Percentiles rank a stretch among this genome's conserved stretches.
Evolutionary conservation across 1,284 basidiomycete species (phyloP).

Genomic region (Xerocomus nothofagi): DNA sequence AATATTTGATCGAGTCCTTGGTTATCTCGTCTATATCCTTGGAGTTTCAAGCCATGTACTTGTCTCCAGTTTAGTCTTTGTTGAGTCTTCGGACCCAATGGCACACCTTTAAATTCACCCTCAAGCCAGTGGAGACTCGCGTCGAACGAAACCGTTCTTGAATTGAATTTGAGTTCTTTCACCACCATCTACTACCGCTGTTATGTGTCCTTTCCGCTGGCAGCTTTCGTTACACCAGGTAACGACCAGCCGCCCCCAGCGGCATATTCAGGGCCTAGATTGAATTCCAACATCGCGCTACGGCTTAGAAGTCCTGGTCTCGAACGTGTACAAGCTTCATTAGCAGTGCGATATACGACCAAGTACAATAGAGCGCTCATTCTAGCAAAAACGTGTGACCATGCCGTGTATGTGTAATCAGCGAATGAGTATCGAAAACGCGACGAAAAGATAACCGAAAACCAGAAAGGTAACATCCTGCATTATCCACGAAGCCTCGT

Average conservation of each 20-base stretch:
- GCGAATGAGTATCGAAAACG: conserved; percentile 4
- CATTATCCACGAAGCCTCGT: conserved; percentile 32
- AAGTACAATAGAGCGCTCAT: conserved; percentile 26
- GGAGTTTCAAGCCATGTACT: conserved; percentile 2
- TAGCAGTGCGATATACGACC: conserved; percentile 20
- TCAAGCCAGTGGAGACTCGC: background rate
- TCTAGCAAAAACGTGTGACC: conserved; percentile 4
- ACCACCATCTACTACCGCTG: background rate
- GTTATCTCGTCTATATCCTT: conserved; percentile 13
- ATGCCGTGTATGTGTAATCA: background rate
- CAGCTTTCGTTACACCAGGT: background rate
- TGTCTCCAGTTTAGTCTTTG: background rate
- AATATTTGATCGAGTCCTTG: conserved; percentile 20
- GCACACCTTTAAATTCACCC: background rate
- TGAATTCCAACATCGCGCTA: background rate
- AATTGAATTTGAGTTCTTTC: conserved; percentile 6
- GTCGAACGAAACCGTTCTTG: background rate
- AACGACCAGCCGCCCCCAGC: background rate
- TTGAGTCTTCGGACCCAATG: background rate
- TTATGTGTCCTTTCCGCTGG: background rate
- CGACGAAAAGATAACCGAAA: conserved; percentile 2
- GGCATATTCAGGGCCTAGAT: background rate
- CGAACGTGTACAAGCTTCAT: conserved; percentile 6
- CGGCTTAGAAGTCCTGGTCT: background rate
- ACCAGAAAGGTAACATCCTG: background rate